These are phyloP conservation scores for Salvia rosmarinus DNA, from an alignment of 257 asterid species.

Conservation along the genomic window DNA sequence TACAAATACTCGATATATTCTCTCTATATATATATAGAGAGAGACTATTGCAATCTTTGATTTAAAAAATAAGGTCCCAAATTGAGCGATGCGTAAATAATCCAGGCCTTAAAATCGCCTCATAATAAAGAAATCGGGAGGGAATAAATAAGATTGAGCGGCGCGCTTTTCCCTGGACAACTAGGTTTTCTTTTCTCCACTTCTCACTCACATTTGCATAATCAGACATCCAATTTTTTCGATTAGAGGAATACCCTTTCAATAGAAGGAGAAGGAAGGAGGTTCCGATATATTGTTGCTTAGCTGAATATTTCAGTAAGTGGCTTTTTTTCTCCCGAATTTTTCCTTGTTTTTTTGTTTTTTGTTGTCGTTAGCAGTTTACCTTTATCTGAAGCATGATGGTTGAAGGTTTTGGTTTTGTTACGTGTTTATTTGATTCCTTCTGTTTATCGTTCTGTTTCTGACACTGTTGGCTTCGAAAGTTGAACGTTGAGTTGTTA, in stretches of 20 bases:
- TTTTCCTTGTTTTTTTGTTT: neutral
- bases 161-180: neutral
- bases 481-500: neutral
- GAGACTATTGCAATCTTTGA: no score
- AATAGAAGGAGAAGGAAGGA: neutral
- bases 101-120: no score
- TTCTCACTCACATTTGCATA: neutral
- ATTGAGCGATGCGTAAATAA: no score
- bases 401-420: neutral
- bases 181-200: neutral
- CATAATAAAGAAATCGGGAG: no score
- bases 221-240: neutral
- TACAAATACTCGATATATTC: no score
- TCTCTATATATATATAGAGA: no score
- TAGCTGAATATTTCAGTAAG: neutral
- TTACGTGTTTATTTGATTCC: neutral
- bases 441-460: neutral
- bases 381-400: neutral
- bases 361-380: neutral
- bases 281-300: no score
- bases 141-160: neutral
- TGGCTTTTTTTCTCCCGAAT: neutral
- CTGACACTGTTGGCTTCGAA: neutral
- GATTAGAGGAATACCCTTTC: neutral
- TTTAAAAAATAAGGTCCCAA: no score